These are phyloP conservation scores for Cladosporium sp. DNA, from an alignment of 2,329 filamentous ascomycete genomes.

Conservation along the genomic window DNA sequence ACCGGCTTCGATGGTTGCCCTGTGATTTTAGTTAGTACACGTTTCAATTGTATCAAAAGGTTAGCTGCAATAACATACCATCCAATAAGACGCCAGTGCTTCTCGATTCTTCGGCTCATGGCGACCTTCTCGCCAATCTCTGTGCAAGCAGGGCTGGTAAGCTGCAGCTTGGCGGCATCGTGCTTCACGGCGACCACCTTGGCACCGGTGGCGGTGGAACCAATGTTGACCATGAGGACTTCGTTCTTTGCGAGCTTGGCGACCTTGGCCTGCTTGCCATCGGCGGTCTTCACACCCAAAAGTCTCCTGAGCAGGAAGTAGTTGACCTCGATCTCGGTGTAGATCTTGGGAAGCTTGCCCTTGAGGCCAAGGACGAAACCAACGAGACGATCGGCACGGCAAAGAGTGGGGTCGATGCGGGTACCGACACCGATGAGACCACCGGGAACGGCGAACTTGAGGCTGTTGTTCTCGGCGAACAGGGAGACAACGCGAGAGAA, in stretches of 20 bases:
- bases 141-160: conserved; percentile 85
- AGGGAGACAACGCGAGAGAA: conserved; percentile 92
- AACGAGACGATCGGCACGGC: conserved; percentile 97
- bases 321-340: conserved; percentile 98
- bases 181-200: conserved; percentile 97
- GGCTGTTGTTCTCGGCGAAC: conserved; percentile 96
- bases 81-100: conserved; percentile 95
- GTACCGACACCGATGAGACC: conserved; percentile 98
- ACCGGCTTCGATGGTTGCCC: conserved; percentile 35
- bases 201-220: conserved; percentile 92
- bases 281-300: conserved; percentile 93
- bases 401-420: conserved; percentile 93
- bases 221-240: conserved; percentile 99
- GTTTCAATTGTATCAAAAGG: neutral
- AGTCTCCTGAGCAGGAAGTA: conserved; percentile 96
- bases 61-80: conserved; percentile 51
- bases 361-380: conserved; percentile 96
- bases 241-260: conserved; percentile 98
- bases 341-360: conserved; percentile 91
- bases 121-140: conserved; percentile 98
- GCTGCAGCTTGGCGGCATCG: conserved; percentile 90
- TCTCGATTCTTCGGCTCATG: conserved; percentile 92
- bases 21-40: neutral
- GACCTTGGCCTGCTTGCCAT: conserved; percentile 99
- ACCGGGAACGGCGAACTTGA: conserved; percentile 97